Percentiles rank a stretch among this genome's conserved stretches.
Evolutionary conservation across 169 alveolate species (phyloP).

Genomic region (Plasmodium chabaudi): DNA sequence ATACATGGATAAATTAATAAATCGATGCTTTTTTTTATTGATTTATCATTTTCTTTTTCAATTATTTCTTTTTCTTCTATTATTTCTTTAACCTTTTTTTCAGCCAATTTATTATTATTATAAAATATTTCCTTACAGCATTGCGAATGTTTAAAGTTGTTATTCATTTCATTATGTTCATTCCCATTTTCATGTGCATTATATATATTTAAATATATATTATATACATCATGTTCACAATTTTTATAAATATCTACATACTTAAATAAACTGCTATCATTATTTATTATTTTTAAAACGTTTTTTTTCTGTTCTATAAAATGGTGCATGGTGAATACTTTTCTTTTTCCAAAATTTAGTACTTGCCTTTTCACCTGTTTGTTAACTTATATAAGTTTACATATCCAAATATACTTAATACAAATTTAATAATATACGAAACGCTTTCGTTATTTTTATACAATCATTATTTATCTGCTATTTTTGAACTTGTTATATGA

Average conservation of each 20-base stretch:
- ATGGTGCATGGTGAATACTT: slow-evolving; percentile 14
- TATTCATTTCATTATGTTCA: neutral
- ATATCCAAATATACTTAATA: neutral
- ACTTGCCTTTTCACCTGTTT: neutral
- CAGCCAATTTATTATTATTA: neutral
- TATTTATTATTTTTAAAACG: slow-evolving; percentile 13
- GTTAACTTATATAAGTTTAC: neutral
- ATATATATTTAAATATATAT: slow-evolving; percentile 37
- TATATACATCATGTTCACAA: slow-evolving; percentile 27
- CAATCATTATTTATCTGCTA: neutral
- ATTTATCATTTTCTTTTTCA: slow-evolving; percentile 75
- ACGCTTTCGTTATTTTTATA: neutral
- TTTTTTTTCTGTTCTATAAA: slow-evolving; percentile 26
- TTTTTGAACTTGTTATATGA: too few relatives aligned
- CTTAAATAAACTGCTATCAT: slow-evolving; percentile 3
- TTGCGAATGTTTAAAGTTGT: neutral
- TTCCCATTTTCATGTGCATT: neutral
- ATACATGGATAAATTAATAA: slow-evolving; percentile 79
- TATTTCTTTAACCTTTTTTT: slow-evolving; percentile 19
- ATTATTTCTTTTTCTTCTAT: slow-evolving; percentile 33
- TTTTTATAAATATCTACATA: slow-evolving; percentile 33
- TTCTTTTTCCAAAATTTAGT: neutral
- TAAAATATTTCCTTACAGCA: neutral
- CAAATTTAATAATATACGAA: neutral
- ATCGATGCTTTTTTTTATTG: slow-evolving; percentile 84